Percentiles rank a stretch among this genome's conserved stretches.
Conservation (phyloP, 2,329 filamentous ascomycete species). For the Penicillium polonicum region DNA sequence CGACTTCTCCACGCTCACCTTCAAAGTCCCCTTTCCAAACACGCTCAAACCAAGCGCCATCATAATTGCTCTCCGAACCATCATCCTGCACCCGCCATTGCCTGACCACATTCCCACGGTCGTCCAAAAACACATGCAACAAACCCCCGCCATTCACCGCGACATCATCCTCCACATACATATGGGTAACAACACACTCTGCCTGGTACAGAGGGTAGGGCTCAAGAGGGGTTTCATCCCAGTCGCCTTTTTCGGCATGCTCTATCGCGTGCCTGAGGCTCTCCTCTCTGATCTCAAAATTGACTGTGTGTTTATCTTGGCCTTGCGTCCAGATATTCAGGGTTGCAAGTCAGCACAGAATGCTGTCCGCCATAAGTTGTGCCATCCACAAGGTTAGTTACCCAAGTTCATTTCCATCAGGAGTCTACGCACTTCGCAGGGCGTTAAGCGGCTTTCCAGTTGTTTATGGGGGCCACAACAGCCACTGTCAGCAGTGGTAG, state of each 20-base stretch:
- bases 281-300: constrained; percentile 2
- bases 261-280: not conserved
- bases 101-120: constrained; percentile 10
- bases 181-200: constrained; percentile 8
- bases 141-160: constrained; percentile 3
- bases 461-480: too few species aligned
- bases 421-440: too few species aligned
- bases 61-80: not conserved
- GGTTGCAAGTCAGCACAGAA: too few species aligned
- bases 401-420: too few species aligned
- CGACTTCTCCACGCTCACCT: not conserved
- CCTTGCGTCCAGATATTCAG: too few species aligned
- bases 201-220: not conserved
- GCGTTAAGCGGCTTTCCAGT: too few species aligned
- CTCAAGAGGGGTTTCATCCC: not conserved
- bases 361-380: too few species aligned
- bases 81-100: constrained; percentile 5
- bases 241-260: not conserved
- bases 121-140: constrained; percentile 10
- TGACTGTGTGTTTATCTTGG: too few species aligned
- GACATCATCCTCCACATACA: constrained; percentile 11
- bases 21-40: constrained; percentile 1
- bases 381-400: too few species aligned
- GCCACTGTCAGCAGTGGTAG: too few species aligned
- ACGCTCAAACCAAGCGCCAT: constrained; percentile 1